Conservation (phyloP, 1,284 basidiomycete genomes). For the Cutaneotrichosporon mucoides region DNA sequence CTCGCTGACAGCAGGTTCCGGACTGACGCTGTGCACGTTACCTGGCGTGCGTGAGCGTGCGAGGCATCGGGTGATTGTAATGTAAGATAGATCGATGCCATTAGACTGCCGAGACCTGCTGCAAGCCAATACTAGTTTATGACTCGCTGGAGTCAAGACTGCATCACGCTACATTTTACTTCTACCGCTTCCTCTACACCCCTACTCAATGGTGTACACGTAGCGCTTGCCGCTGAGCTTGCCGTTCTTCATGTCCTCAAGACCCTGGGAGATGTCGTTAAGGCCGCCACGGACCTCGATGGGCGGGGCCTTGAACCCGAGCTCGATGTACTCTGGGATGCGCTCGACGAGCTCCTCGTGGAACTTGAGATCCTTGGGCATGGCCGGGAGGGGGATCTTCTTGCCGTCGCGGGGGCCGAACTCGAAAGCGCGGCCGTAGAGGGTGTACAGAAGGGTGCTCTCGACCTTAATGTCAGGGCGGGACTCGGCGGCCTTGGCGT, state of each 20-base stretch:
- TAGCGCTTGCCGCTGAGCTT: conserved; percentile 18
- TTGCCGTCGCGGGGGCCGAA: conserved; percentile 25
- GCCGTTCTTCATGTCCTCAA: conserved; percentile 23
- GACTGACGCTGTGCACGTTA: conserved; percentile 83
- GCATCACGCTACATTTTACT: background rate
- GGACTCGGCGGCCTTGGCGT: conserved; percentile 15
- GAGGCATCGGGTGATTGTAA: too few relatives aligned
- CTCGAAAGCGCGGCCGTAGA: conserved; percentile 35
- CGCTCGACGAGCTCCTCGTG: conserved; percentile 22
- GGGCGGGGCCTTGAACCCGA: conserved; percentile 32
- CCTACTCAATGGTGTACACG: conserved; percentile 18
- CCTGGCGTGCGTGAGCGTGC: conserved; percentile 60
- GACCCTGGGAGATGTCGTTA: conserved; percentile 27
- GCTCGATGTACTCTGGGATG: conserved; percentile 26
- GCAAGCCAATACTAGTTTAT: too few relatives aligned
- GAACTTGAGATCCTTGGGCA: conserved; percentile 24
- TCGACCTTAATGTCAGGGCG: conserved; percentile 30
- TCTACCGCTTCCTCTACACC: background rate
- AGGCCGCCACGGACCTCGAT: conserved; percentile 26
- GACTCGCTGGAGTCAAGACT: too few relatives aligned
- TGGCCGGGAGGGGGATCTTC: conserved; percentile 20
- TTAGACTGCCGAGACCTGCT: too few relatives aligned
- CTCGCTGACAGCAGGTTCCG: conserved; percentile 61
- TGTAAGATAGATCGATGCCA: too few relatives aligned
- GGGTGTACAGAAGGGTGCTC: conserved; percentile 36